Conservation (phyloP, 805 yeast species). For the Millerago galiae region DNA sequence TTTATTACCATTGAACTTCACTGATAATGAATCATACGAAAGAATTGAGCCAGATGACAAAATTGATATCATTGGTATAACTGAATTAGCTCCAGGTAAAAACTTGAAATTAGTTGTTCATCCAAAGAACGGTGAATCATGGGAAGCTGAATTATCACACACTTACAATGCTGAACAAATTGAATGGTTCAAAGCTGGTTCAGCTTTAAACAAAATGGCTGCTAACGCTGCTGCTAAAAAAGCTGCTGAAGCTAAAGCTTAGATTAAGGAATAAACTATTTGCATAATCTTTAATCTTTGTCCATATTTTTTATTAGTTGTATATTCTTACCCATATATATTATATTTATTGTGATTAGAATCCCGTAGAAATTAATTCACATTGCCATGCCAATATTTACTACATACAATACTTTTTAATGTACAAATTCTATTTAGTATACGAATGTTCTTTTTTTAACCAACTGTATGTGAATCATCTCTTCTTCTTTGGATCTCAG, state of each 20-base stretch:
- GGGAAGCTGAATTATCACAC: conserved; percentile 91
- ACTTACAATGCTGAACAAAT: conserved; percentile 95
- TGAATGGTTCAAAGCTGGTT: conserved; percentile 98
- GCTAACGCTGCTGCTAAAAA: conserved; percentile 21
- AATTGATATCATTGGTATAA: conserved; percentile 80
- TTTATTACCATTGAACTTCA: conserved; percentile 93
- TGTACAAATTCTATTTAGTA: background rate
- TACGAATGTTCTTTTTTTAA: conserved; percentile 12
- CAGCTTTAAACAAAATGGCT: conserved; percentile 97
- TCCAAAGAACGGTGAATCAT: conserved; percentile 67
- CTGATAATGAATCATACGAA: conserved; percentile 85
- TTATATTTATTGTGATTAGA: conserved; percentile 1
- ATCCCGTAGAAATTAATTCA: no score
- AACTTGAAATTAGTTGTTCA: conserved; percentile 70
- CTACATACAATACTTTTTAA: background rate
- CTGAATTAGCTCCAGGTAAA: conserved; percentile 89
- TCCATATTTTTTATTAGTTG: conserved; percentile 1
- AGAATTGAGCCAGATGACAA: conserved; percentile 87
- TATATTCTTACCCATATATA: conserved; percentile 2
- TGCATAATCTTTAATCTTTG: background rate
- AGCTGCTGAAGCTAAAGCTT: conserved; percentile 1
- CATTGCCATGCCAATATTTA: no score
- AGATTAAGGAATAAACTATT: background rate
- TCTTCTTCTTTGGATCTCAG: conserved; percentile 43
- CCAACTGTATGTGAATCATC: conserved; percentile 41